These are phyloP conservation scores for Sphagnum contortum DNA, from an alignment of 225 moss, liverwort and hornwort species.

Conservation along the genomic window DNA sequence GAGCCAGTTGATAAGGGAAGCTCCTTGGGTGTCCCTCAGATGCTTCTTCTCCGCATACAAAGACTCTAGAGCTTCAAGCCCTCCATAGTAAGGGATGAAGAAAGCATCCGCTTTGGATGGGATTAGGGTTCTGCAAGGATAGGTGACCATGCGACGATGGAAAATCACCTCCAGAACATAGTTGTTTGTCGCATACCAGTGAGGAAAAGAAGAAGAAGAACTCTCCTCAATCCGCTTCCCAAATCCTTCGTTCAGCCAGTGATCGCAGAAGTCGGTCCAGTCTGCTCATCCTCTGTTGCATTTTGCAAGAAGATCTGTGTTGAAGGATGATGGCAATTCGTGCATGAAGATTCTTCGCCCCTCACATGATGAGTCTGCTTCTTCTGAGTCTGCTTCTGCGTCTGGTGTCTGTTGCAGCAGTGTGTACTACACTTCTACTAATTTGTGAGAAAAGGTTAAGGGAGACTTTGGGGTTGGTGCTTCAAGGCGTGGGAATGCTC, in stretches of 20 bases:
- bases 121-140: slow-evolving; percentile 27
- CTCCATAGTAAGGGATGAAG: slow-evolving; percentile 59
- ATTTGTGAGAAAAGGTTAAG: too few relatives aligned
- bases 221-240: slow-evolving; percentile 9
- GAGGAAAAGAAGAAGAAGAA: slow-evolving; percentile 13
- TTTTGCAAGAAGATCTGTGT: slow-evolving; percentile 30
- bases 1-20: slow-evolving; percentile 40
- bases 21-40: slow-evolving; percentile 16
- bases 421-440: too few relatives aligned
- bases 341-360: slow-evolving; percentile 64
- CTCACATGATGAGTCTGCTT: slow-evolving; percentile 15
- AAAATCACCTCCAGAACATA: slow-evolving; percentile 87
- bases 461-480: too few relatives aligned
- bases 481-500: too few relatives aligned
- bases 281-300: slow-evolving; percentile 41
- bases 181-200: slow-evolving; percentile 68
- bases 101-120: slow-evolving; percentile 43
- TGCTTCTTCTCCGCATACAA: slow-evolving; percentile 17
- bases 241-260: slow-evolving; percentile 35
- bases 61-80: slow-evolving; percentile 42
- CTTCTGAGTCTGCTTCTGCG: too few relatives aligned
- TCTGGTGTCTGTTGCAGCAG: too few relatives aligned
- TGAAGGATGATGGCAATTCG: slow-evolving; percentile 50
- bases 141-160: slow-evolving; percentile 37
- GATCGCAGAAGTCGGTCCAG: slow-evolving; percentile 72